Evolutionary conservation across 495 filamentous ascomycete species (phyloP).

Genomic region (Daldinia childiae): DNA sequence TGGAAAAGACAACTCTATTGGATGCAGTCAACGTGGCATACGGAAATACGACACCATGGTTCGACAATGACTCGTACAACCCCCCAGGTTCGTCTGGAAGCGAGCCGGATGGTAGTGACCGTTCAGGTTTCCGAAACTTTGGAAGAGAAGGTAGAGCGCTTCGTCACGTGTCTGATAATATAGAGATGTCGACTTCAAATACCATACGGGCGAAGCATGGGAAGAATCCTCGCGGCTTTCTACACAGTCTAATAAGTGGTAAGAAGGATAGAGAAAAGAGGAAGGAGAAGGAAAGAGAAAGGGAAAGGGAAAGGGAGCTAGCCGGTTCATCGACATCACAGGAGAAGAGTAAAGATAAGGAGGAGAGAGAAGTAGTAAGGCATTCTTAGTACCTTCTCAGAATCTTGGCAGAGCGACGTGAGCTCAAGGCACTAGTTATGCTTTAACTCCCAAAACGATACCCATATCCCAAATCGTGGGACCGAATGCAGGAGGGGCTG

Average conservation of each 20-base stretch:
- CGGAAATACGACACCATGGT: constrained; percentile 47
- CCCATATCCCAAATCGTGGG: constrained; percentile 11
- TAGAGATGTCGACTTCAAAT: constrained; percentile 47
- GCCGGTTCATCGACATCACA: constrained; percentile 40
- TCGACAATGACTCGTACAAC: constrained; percentile 49
- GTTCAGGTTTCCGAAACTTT: constrained; percentile 54
- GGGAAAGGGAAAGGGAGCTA: constrained; percentile 45
- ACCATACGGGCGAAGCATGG: constrained; percentile 52
- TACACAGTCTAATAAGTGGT: constrained; percentile 57
- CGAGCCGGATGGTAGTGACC: constrained; percentile 57
- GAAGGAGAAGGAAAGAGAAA: constrained; percentile 41
- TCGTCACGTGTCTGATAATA: constrained; percentile 51
- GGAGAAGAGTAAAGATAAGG: constrained; percentile 47
- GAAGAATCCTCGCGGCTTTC: constrained; percentile 56
- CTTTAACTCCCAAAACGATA: constrained; percentile 23
- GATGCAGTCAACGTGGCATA: constrained; percentile 50
- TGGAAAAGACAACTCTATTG: constrained; percentile 70
- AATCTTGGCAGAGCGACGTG: constrained; percentile 45
- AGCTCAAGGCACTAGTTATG: constrained; percentile 48
- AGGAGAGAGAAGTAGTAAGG: constrained; percentile 47
- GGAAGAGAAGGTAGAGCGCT: constrained; percentile 52
- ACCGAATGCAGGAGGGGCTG: constrained; percentile 6
- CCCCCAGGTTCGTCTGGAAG: constrained; percentile 60
- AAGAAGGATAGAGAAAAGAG: constrained; percentile 52
- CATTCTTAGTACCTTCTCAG: constrained; percentile 44